Conservation (phyloP, 106 monocot species). For the Dioscorea alata region DNA sequence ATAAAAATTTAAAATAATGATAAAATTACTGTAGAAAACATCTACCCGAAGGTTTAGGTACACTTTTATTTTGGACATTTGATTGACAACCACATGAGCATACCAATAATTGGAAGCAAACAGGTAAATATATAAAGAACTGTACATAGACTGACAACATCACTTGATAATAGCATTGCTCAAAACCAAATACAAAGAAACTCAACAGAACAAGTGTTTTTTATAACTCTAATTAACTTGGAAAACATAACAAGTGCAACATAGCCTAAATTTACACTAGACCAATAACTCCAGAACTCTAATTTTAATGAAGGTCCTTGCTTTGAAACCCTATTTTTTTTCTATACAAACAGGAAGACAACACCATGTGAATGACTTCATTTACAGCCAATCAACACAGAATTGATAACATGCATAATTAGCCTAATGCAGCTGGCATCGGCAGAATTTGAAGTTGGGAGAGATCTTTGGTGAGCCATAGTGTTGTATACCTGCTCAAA, state of each 20-base stretch:
- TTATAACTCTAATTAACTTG: neutral
- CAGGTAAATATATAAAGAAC: no score
- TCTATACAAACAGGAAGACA: conserved; percentile 13
- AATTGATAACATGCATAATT: conserved; percentile 62
- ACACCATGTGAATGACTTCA: conserved; percentile 17
- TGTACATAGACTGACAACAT: no score
- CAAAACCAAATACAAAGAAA: neutral
- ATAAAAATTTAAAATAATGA: no score
- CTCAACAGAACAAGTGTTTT: neutral
- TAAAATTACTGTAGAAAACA: no score
- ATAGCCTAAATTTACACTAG: neutral
- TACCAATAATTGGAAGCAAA: no score
- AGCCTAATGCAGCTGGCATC: conserved; percentile 41
- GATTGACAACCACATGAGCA: no score
- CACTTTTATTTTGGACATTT: no score
- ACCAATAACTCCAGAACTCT: neutral
- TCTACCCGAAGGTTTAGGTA: no score
- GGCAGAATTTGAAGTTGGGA: conserved; percentile 28
- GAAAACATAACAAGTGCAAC: neutral
- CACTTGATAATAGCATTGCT: no score
- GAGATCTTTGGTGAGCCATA: conserved; percentile 42
- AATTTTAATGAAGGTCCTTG: neutral
- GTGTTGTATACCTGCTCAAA: conserved; percentile 61
- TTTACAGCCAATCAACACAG: conserved; percentile 59
- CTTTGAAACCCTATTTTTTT: neutral